Percentiles rank a stretch among this genome's conserved stretches.
Evolutionary conservation across 805 yeast genomes (phyloP).

Genomic region (Kuraishia capsulata): DNA sequence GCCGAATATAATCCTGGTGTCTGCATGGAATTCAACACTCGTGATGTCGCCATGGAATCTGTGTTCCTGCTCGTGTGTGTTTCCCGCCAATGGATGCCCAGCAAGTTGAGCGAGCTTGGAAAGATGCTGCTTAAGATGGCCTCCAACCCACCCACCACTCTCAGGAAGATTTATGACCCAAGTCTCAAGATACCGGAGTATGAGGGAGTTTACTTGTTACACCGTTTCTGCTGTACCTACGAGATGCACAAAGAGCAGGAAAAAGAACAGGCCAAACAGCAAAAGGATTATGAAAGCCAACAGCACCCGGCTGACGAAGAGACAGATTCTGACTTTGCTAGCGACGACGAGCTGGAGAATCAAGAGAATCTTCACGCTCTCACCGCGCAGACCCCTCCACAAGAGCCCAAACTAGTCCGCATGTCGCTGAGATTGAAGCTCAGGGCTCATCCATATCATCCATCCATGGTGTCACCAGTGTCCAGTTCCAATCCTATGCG

Average conservation of each 20-base stretch:
- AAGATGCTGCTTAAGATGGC: slow-evolving; percentile 1
- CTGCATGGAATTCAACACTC: slow-evolving; percentile 37
- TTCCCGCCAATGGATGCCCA: neutral
- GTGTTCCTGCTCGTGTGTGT: slow-evolving; percentile 10
- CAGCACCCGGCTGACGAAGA: neutral
- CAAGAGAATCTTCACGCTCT: neutral
- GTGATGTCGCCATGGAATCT: slow-evolving; percentile 43
- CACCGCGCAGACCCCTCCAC: neutral
- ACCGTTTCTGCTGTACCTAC: slow-evolving; percentile 1
- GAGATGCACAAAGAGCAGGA: neutral
- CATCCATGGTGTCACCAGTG: neutral
- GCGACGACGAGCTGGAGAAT: neutral
- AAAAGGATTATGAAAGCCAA: too few relatives aligned
- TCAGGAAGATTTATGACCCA: slow-evolving; percentile 1
- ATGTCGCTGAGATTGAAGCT: neutral
- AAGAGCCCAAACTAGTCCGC: neutral
- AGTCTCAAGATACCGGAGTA: neutral
- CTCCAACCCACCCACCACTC: slow-evolving; percentile 1
- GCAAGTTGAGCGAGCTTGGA: neutral
- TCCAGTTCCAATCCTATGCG: too few relatives aligned
- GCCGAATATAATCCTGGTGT: slow-evolving; percentile 53
- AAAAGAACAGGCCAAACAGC: too few relatives aligned
- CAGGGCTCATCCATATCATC: neutral
- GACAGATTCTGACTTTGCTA: neutral
- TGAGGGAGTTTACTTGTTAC: neutral